These are phyloP conservation scores for Diversispora eburnea DNA, from an alignment of 192 early-diverging fungal species.

Conservation along the genomic window DNA sequence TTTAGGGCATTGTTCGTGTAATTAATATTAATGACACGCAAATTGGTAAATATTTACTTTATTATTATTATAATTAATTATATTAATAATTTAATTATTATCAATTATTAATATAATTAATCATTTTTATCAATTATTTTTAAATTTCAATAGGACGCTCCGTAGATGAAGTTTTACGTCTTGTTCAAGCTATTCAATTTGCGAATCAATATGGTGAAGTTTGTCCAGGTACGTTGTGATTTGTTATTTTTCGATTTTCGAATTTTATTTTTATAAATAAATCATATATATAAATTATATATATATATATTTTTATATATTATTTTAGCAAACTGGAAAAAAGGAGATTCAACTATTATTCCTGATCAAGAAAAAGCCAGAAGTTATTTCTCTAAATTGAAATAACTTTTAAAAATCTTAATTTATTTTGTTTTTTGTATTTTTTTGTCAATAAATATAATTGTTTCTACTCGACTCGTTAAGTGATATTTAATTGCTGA, in stretches of 20 bases:
- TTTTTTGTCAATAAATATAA: no score
- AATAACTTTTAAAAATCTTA: not conserved
- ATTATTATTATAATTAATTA: no score
- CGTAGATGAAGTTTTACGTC: constrained; percentile 77
- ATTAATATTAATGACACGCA: constrained; percentile 12
- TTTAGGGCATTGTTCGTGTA: constrained; percentile 15
- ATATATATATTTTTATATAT: constrained; percentile 36
- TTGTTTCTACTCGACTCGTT: no score
- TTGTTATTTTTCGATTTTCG: not conserved
- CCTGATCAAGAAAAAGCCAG: constrained; percentile 49
- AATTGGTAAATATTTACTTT: constrained; percentile 15
- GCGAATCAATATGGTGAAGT: constrained; percentile 55
- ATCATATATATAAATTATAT: not conserved
- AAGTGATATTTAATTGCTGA: no score
- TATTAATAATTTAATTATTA: not conserved
- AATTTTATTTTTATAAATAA: no score
- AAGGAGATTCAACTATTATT: constrained; percentile 71
- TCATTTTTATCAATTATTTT: not conserved
- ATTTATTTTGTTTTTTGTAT: not conserved
- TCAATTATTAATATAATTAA: not conserved
- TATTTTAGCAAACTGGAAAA: constrained; percentile 75
- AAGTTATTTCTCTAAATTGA: constrained; percentile 21
- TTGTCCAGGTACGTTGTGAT: constrained; percentile 15
- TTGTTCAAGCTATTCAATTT: constrained; percentile 84
- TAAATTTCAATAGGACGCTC: constrained; percentile 60